Percentiles rank a stretch among this genome's conserved stretches.
Evolutionary conservation across 176 grass and related monocot species (phyloP).

Genomic region (Lolium perenne): DNA sequence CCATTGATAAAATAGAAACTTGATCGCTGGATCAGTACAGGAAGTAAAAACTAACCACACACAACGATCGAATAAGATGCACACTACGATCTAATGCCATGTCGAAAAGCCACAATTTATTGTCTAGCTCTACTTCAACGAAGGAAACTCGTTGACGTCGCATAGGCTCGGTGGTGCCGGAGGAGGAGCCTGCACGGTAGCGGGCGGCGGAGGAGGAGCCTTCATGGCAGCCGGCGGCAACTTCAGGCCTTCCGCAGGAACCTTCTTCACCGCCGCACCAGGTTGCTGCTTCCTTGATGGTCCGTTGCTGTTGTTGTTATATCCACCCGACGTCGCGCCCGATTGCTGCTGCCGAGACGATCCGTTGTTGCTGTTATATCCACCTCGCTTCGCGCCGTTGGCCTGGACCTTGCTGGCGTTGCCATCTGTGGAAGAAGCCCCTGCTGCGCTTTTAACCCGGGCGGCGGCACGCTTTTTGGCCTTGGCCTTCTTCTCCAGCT

Average conservation of each 20-base stretch:
- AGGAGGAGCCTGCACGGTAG: not conserved
- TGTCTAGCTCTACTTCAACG: not conserved
- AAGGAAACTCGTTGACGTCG: slow-evolving; percentile 1
- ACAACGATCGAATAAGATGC: no score
- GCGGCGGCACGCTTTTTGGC: not conserved
- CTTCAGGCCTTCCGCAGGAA: not conserved
- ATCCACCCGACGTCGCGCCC: no score
- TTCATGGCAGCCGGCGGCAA: not conserved
- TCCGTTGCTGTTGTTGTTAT: not conserved
- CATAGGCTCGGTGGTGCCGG: not conserved
- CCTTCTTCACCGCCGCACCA: not conserved
- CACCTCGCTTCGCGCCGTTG: no score
- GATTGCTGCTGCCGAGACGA: no score
- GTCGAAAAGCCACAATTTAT: not conserved
- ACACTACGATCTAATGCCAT: no score
- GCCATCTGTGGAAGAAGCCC: not conserved
- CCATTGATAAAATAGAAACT: no score
- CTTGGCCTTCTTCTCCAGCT: not conserved
- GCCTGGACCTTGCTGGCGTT: not conserved
- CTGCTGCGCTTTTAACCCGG: not conserved
- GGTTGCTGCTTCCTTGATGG: not conserved
- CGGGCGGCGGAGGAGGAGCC: not conserved
- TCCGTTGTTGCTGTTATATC: no score
- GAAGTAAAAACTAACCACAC: no score
- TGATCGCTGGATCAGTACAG: no score